Percentiles rank a stretch among this genome's conserved stretches.
Conservation (phyloP, 306 rosid species). For the Castanospermum australe region DNA sequence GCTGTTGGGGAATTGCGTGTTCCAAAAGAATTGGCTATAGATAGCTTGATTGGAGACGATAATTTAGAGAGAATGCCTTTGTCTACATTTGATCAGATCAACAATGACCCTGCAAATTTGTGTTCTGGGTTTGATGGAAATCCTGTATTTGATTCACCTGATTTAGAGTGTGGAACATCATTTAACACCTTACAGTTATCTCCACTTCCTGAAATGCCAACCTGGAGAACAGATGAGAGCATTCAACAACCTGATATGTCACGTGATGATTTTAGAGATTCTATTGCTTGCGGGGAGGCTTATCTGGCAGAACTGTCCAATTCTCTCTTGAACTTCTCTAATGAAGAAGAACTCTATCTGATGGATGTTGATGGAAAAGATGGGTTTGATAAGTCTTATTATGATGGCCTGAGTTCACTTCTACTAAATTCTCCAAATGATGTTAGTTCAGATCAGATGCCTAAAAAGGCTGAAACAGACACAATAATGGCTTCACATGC, state of each 20-base stretch:
- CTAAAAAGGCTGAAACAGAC: slow-evolving; percentile 37
- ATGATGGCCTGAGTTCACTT: slow-evolving; percentile 86
- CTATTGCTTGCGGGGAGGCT: slow-evolving; percentile 50
- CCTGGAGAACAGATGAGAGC: slow-evolving; percentile 54
- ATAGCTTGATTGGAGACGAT: slow-evolving; percentile 46
- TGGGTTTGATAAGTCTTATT: slow-evolving; percentile 72
- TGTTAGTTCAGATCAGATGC: slow-evolving; percentile 42
- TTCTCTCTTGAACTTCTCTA: slow-evolving; percentile 72
- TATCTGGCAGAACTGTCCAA: slow-evolving; percentile 79
- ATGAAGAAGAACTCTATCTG: slow-evolving; percentile 74
- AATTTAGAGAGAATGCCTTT: slow-evolving; percentile 42
- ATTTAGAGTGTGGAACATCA: slow-evolving; percentile 61
- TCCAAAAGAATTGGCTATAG: slow-evolving; percentile 42
- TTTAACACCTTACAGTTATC: slow-evolving; percentile 61
- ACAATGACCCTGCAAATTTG: slow-evolving; percentile 50
- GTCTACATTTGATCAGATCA: slow-evolving; percentile 48
- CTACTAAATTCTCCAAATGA: slow-evolving; percentile 57
- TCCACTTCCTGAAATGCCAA: slow-evolving; percentile 62
- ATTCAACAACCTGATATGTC: slow-evolving; percentile 40
- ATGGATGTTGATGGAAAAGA: slow-evolving; percentile 67
- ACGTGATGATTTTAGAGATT: slow-evolving; percentile 45
- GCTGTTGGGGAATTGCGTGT: slow-evolving; percentile 42
- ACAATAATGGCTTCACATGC: slow-evolving; percentile 36
- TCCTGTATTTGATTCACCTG: slow-evolving; percentile 54
- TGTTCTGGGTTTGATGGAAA: slow-evolving; percentile 58